A percentile compares a stretch with the other conserved stretches of the same genome.
phyloP scores from a whole-genome alignment of 495 filamentous ascomycete species.

The Lophium mytilinum region DNA sequence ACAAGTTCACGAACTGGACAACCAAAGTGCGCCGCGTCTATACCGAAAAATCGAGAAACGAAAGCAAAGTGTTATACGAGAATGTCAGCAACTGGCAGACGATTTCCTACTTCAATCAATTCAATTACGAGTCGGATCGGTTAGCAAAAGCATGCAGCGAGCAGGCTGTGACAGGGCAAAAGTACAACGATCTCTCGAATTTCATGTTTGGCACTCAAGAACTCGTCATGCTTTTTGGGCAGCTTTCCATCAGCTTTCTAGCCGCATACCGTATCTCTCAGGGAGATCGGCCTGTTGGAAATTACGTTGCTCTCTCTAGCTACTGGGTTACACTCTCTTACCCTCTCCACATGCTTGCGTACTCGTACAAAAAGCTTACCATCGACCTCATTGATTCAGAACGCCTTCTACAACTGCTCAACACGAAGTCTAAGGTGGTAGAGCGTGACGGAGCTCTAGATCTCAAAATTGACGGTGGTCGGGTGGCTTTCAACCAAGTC shows the following conservation, averaged over 20 bases:
- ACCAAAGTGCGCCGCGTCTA: slow-evolving; percentile 13
- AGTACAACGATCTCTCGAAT: slow-evolving; percentile 27
- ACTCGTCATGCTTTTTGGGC: slow-evolving; percentile 52
- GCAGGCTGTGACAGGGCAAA: slow-evolving; percentile 22
- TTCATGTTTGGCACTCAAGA: slow-evolving; percentile 43
- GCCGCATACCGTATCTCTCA: slow-evolving; percentile 58
- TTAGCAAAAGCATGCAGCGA: slow-evolving; percentile 39
- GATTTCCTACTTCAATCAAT: slow-evolving; percentile 62
- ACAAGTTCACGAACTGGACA: slow-evolving; percentile 11
- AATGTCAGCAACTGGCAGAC: slow-evolving; percentile 62
- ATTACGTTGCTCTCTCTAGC: slow-evolving; percentile 60
- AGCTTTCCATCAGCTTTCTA: slow-evolving; percentile 56
- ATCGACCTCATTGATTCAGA: slow-evolving; percentile 62
- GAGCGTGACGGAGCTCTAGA: slow-evolving; percentile 48
- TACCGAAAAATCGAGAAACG: slow-evolving; percentile 40
- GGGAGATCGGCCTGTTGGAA: slow-evolving; percentile 50
- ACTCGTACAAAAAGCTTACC: slow-evolving; percentile 46
- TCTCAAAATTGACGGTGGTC: slow-evolving; percentile 50
- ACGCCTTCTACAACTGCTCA: slow-evolving; percentile 61
- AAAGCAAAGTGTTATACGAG: slow-evolving; percentile 52
- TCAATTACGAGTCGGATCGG: slow-evolving; percentile 53
- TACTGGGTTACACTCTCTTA: slow-evolving; percentile 53
- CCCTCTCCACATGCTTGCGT: slow-evolving; percentile 58
- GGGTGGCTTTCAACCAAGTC: slow-evolving; percentile 57
- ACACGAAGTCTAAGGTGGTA: slow-evolving; percentile 53